Conservation (phyloP, 176 grass and related monocot genomes). For the Panicum miliaceum region DNA sequence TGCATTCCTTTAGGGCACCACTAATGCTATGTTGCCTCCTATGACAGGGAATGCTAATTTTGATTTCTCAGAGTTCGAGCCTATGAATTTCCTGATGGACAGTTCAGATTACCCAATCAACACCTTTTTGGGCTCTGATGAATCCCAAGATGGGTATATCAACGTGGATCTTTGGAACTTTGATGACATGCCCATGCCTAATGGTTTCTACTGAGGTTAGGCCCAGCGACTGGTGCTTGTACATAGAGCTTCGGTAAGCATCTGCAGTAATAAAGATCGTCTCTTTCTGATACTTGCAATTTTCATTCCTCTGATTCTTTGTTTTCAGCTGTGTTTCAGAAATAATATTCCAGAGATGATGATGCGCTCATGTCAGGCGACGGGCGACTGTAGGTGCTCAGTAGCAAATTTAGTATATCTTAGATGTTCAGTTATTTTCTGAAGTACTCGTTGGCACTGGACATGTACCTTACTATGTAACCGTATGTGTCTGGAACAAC, state of each 20-base stretch:
- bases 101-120: slow-evolving; percentile 57
- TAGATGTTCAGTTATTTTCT: slow-evolving; percentile 22
- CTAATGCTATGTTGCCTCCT: slow-evolving; percentile 4
- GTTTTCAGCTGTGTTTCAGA: slow-evolving; percentile 32
- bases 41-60: slow-evolving; percentile 27
- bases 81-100: slow-evolving; percentile 72
- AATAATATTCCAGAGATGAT: slow-evolving; percentile 47
- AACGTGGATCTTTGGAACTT: slow-evolving; percentile 85
- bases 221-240: slow-evolving; percentile 28
- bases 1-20: slow-evolving; percentile 34
- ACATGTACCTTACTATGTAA: slow-evolving; percentile 29
- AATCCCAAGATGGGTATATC: slow-evolving; percentile 43
- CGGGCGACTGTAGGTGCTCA: slow-evolving; percentile 20
- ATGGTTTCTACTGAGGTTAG: slow-evolving; percentile 34
- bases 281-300: not conserved
- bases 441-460: not conserved
- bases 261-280: not conserved
- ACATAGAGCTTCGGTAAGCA: slow-evolving; percentile 50
- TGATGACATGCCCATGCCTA: slow-evolving; percentile 56
- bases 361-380: slow-evolving; percentile 26
- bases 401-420: slow-evolving; percentile 30
- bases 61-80: slow-evolving; percentile 59
- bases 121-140: slow-evolving; percentile 54
- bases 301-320: slow-evolving; percentile 16
- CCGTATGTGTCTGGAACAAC: not conserved